Evolutionary conservation across 1,284 basidiomycete genomes (phyloP).

Genomic region (Phaffia rhodozyma): DNA sequence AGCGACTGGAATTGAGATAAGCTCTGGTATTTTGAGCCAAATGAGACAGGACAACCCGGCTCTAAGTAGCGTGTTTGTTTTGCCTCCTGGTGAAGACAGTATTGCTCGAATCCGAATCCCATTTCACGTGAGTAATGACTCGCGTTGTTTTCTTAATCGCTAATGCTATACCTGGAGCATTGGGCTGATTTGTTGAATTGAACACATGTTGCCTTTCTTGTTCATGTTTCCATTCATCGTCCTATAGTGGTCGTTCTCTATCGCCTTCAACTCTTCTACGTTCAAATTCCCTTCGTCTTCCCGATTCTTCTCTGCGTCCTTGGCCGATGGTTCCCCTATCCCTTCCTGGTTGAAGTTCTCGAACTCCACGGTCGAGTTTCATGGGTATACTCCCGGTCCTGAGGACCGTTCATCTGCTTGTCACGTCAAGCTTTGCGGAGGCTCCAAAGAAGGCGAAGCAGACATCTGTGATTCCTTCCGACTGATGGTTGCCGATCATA

Average conservation of each 20-base stretch:
- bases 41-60: not conserved
- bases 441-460: not conserved
- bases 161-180: no score
- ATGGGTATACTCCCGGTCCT: slow-evolving; percentile 5
- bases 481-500: not conserved
- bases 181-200: no score
- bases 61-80: slow-evolving; percentile 2
- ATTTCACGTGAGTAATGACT: not conserved
- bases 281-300: slow-evolving; percentile 1
- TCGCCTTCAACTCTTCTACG: slow-evolving; percentile 3
- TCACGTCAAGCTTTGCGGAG: slow-evolving; percentile 10
- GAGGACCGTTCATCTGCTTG: not conserved
- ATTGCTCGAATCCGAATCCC: slow-evolving; percentile 4
- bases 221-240: not conserved
- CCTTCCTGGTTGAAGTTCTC: slow-evolving; percentile 7
- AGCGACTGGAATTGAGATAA: not conserved
- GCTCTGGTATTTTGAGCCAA: not conserved
- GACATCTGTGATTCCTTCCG: slow-evolving; percentile 13
- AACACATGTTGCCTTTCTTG: not conserved
- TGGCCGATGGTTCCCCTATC: not conserved
- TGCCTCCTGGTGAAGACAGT: not conserved
- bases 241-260: slow-evolving; percentile 9
- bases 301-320: slow-evolving; percentile 7
- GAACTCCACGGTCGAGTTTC: slow-evolving; percentile 3
- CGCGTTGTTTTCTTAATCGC: no score